Conservation (phyloP, 495 filamentous ascomycete genomes). For the Hypoxylon perforatum region DNA sequence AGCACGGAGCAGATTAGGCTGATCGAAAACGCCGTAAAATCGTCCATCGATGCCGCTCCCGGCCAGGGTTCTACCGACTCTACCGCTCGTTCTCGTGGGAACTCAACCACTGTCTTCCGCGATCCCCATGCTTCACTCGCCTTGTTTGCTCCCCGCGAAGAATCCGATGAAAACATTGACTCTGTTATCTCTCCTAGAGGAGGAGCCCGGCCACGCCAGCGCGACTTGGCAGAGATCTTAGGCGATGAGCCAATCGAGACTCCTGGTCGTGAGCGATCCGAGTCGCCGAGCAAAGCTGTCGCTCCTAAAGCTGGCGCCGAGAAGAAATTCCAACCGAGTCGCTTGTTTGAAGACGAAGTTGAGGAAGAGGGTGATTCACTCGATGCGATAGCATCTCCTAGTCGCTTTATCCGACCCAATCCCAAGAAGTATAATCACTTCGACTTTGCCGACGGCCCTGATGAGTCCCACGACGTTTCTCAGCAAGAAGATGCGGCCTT, state of each 20-base stretch:
- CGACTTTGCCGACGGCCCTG: constrained; percentile 76
- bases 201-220: constrained; percentile 58
- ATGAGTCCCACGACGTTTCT: constrained; percentile 53
- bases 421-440: constrained; percentile 88
- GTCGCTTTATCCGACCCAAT: constrained; percentile 67
- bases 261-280: constrained; percentile 54
- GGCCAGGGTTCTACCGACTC: constrained; percentile 34
- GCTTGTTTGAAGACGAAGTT: constrained; percentile 74
- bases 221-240: constrained; percentile 64
- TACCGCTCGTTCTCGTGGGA: constrained; percentile 53
- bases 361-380: constrained; percentile 51
- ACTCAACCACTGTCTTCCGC: constrained; percentile 62
- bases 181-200: constrained; percentile 63
- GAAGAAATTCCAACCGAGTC: constrained; percentile 75
- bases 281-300: constrained; percentile 58
- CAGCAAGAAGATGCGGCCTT: constrained; percentile 51
- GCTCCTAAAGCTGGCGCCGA: constrained; percentile 73
- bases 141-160: constrained; percentile 73
- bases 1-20: constrained; percentile 84
- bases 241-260: constrained; percentile 56
- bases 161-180: constrained; percentile 56
- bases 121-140: constrained; percentile 82
- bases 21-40: constrained; percentile 66
- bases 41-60: constrained; percentile 38
- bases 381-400: constrained; percentile 48